These are phyloP conservation scores for Suhomyces prunicola DNA, from an alignment of 805 yeast species.

Conservation along the genomic window DNA sequence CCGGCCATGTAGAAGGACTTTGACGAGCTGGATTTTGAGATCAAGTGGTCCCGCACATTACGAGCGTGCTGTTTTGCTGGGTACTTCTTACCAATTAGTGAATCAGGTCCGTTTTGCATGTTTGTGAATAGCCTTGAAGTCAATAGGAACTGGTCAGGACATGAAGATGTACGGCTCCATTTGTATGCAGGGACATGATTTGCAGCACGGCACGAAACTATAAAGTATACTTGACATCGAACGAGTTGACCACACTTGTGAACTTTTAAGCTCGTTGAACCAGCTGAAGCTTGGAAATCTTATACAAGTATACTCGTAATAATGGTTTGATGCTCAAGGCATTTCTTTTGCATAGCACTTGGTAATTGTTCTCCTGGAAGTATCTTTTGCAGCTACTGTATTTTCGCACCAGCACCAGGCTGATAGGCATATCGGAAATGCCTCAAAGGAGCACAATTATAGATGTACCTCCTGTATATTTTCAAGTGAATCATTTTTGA, in stretches of 20 bases:
- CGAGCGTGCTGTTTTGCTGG: constrained; percentile 81
- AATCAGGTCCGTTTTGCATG: constrained; percentile 9
- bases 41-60: constrained; percentile 45
- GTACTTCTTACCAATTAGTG: constrained; percentile 48
- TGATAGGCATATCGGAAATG: neutral
- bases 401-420: neutral
- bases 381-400: neutral
- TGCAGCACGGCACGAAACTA: neutral
- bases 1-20: constrained; percentile 57
- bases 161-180: neutral
- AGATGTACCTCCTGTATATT: neutral
- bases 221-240: neutral
- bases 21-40: constrained; percentile 16
- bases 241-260: too few relatives aligned
- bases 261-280: neutral
- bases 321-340: neutral
- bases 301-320: neutral
- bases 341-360: neutral
- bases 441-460: neutral
- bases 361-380: neutral
- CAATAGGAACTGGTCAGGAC: neutral
- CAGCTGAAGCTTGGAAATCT: neutral
- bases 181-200: neutral
- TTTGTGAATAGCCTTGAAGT: neutral
- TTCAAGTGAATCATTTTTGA: too few relatives aligned